phyloP scores from a whole-genome alignment of 108 stramenopile species.

The Chaetoceros muelleri region DNA sequence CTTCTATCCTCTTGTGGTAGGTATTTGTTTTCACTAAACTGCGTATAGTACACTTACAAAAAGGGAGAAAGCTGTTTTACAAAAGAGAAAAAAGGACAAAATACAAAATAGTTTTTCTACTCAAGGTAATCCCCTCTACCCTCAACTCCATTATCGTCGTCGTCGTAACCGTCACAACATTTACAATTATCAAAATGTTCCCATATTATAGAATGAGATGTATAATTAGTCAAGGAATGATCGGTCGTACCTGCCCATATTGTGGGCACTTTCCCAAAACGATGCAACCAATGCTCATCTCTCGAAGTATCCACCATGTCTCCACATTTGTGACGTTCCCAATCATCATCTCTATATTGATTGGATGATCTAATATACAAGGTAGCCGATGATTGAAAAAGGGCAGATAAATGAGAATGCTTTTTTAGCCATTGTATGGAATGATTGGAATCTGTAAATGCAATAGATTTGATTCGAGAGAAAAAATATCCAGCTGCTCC shows the following conservation, averaged over 20 bases:
- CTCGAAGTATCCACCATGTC: constrained; percentile 33
- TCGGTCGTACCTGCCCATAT: constrained; percentile 68
- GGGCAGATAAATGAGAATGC: constrained; percentile 12
- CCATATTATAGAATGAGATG: constrained; percentile 50
- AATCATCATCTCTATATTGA: constrained; percentile 18
- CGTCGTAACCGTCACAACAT: too few species aligned
- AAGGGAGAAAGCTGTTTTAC: too few species aligned
- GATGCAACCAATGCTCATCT: constrained; percentile 63
- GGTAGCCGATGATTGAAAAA: constrained; percentile 26
- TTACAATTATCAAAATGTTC: constrained; percentile 67
- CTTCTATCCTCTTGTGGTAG: too few species aligned
- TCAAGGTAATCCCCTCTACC: too few species aligned
- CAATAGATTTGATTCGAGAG: constrained; percentile 44
- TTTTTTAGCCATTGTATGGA: constrained; percentile 71
- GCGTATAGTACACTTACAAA: too few species aligned
- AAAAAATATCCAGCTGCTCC: neutral
- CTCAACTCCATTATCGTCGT: too few species aligned
- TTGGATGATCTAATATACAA: constrained; percentile 37
- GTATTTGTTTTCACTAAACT: too few species aligned
- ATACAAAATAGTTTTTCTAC: too few species aligned
- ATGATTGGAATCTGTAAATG: constrained; percentile 80
- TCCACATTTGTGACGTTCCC: constrained; percentile 10
- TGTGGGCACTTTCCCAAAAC: constrained; percentile 62
- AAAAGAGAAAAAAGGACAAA: too few species aligned
- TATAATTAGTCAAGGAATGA: constrained; percentile 65